Evolutionary conservation across 352 stramenopile genomes (phyloP), one percentile per base, ranked within the genome.

Genomic region (Phytophthora fragariae): DNA sequence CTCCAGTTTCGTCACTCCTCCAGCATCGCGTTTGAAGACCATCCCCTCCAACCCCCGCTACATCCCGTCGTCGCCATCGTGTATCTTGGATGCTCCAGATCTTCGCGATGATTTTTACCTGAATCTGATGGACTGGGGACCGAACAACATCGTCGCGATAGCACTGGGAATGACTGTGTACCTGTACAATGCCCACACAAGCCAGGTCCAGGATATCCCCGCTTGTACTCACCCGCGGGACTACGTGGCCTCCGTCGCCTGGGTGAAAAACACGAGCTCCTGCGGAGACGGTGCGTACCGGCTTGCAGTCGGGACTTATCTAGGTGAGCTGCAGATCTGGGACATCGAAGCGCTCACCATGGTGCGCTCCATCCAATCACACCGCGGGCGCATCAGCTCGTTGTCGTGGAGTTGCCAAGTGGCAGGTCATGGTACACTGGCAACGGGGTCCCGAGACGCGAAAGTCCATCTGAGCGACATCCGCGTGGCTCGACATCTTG

Each of bases 21-120:
- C 47, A 54, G 35, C 35, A 15, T 5, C 35, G 24, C 35, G 14
- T 39, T 4, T 41, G 9, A 5, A 41, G 35, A 41, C 29, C 19
- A 21, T 21, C 19, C 19, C 19, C 19, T 21, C 19, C 7, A 5
- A 5, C 7, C 9, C 47, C 17, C n/a, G 56, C 17, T 27, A 44
- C 27, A 85, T 85, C 10, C 72, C 79, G 6, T 83, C 73, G 31
- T 77, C 72, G n/a, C 35, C 83, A 3, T 77, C 69, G 12, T 84
- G 93, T n/a, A 98, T 99, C 68, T 76, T 99, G 12, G 97, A 99
- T 81, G 97, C 97, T 8, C 97, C 97, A 0, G 95, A 98, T 57
- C 77, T 99, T 27, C 86, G 97, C 11, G 96, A 99, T 79, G 97
- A 99, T 75, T 99, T 99, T 82, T 99, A 99, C 73, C 76, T 99